These are phyloP conservation scores for Trichophyton verrucosum DNA, from an alignment of 2,329 filamentous ascomycete genomes.

Conservation along the genomic window DNA sequence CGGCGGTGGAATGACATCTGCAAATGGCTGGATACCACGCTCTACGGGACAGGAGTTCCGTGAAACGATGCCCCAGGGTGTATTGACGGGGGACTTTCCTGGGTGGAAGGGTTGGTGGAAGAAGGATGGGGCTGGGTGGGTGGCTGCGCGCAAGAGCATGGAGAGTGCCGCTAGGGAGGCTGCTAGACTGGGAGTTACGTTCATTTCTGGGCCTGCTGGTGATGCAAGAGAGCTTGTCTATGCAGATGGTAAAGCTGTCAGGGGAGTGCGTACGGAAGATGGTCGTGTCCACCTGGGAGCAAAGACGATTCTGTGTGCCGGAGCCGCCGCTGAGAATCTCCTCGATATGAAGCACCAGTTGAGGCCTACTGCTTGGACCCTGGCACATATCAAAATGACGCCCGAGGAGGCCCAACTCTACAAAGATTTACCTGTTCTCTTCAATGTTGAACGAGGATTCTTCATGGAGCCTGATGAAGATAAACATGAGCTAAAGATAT, in stretches of 20 bases:
- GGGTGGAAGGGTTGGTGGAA: not conserved
- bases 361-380: constrained; percentile 43
- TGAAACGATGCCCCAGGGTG: not conserved
- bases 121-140: not conserved
- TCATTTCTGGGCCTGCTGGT: constrained; percentile 33
- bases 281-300: constrained; percentile 32
- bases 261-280: constrained; percentile 34
- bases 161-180: not conserved
- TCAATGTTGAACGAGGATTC: constrained; percentile 38
- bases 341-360: constrained; percentile 42
- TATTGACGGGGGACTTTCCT: not conserved
- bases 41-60: not conserved
- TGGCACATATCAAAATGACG: constrained; percentile 41
- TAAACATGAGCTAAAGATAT: constrained; percentile 29
- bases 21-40: not conserved
- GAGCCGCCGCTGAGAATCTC: constrained; percentile 36
- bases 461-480: constrained; percentile 38
- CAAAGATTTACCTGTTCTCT: constrained; percentile 39
- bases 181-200: constrained; percentile 30
- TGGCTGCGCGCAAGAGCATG: not conserved
- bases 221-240: constrained; percentile 30
- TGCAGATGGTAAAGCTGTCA: constrained; percentile 25
- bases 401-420: constrained; percentile 35
- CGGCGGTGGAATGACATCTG: not conserved
- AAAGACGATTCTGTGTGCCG: constrained; percentile 38